phyloP scores from a whole-genome alignment of 2,329 filamentous ascomycete species.

The Tolypocladium amazonense region DNA sequence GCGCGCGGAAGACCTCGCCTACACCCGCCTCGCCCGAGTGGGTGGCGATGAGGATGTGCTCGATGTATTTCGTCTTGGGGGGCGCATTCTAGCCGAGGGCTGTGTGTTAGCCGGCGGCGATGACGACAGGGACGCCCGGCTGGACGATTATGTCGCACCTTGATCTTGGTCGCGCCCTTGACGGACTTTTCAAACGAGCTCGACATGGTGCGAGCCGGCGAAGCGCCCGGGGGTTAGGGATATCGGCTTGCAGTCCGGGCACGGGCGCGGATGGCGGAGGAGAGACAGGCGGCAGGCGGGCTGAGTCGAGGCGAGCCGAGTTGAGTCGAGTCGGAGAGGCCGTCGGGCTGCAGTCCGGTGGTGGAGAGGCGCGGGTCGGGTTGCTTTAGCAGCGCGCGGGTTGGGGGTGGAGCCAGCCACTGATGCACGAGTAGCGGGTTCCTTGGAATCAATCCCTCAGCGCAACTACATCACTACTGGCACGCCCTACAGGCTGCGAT shows the following conservation, averaged over 20 bases:
- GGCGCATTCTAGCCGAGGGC: slow-evolving; percentile 63
- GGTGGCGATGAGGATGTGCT: slow-evolving; percentile 91
- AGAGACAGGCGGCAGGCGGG: background rate
- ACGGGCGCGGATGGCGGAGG: slow-evolving; percentile 2
- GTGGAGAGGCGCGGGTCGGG: background rate
- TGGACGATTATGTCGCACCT: slow-evolving; percentile 40
- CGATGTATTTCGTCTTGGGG: slow-evolving; percentile 98
- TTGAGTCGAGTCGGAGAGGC: background rate
- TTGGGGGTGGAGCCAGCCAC: background rate
- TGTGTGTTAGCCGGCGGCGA: background rate
- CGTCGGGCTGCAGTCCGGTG: background rate
- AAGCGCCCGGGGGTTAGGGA: background rate
- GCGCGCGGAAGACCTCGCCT: slow-evolving; percentile 85
- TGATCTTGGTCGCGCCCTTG: slow-evolving; percentile 96
- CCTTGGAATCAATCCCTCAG: background rate
- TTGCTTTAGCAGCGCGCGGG: background rate
- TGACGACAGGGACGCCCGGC: background rate
- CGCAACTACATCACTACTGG: background rate
- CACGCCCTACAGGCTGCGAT: background rate
- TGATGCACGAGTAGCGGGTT: background rate
- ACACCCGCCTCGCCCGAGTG: slow-evolving; percentile 91
- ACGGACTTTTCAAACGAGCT: slow-evolving; percentile 98
- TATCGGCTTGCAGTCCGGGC: background rate
- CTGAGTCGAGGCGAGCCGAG: background rate
- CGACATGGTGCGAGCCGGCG: slow-evolving; percentile 44